These are phyloP conservation scores for Suillus fuscotomentosus DNA, from an alignment of 768 basidiomycete species.

Conservation along the genomic window DNA sequence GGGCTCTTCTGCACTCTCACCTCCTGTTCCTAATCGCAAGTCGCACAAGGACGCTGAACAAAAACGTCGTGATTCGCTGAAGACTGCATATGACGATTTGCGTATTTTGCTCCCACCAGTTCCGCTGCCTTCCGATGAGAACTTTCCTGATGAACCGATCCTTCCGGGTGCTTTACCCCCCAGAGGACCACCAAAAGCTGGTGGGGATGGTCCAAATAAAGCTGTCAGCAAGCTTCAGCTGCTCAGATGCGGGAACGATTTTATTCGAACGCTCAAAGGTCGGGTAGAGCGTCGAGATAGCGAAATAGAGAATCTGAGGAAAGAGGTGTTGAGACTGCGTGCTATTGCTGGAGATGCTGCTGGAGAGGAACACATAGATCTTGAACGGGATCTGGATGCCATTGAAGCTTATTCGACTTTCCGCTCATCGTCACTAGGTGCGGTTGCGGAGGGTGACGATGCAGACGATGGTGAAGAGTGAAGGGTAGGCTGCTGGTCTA, in stretches of 20 bases:
- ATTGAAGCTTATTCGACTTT: conserved; percentile 22
- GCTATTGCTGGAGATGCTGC: conserved; percentile 26
- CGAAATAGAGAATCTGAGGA: conserved; percentile 67
- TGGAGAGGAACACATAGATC: conserved; percentile 24
- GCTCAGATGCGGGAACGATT: conserved; percentile 89
- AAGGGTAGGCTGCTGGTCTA: conserved; percentile 2
- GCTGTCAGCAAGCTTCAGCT: conserved; percentile 93
- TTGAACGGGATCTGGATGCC: conserved; percentile 30
- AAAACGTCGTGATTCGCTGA: conserved; percentile 93
- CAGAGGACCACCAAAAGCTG: conserved; percentile 81
- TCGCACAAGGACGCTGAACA: conserved; percentile 98
- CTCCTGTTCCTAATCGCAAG: conserved; percentile 57
- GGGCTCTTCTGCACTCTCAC: conserved; percentile 27
- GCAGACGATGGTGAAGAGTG: conserved; percentile 22
- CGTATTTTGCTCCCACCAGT: conserved; percentile 85
- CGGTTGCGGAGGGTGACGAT: conserved; percentile 34
- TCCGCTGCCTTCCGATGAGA: conserved; percentile 74
- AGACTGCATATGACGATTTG: conserved; percentile 88
- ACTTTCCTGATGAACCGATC: conserved; percentile 67
- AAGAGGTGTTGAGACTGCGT: conserved; percentile 64
- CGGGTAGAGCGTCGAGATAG: conserved; percentile 78
- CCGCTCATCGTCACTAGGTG: conserved; percentile 17
- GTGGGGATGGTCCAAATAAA: conserved; percentile 91
- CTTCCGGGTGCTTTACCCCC: conserved; percentile 90
- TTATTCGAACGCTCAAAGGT: conserved; percentile 71